phyloP scores from a whole-genome alignment of 805 yeast species.

The Candida michaelii region DNA sequence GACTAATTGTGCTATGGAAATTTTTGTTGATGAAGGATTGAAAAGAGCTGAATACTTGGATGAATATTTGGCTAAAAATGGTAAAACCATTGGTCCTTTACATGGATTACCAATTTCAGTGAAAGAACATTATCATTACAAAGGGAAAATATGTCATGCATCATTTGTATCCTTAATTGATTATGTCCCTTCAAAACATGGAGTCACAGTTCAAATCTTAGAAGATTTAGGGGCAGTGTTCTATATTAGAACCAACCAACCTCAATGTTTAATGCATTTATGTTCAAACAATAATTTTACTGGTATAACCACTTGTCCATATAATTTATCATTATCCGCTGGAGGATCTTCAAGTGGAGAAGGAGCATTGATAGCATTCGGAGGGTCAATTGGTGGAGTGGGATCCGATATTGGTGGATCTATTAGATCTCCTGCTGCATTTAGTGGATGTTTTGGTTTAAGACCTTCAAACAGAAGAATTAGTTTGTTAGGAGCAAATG shows the following conservation, averaged over 20 bases:
- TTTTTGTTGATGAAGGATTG: conserved; percentile 59
- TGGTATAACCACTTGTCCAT: conserved; percentile 37
- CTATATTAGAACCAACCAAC: conserved; percentile 43
- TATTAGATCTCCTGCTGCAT: conserved; percentile 45
- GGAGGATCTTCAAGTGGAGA: conserved; percentile 50
- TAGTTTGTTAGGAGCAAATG: conserved; percentile 43
- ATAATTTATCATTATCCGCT: conserved; percentile 35
- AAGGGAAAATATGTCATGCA: conserved; percentile 38
- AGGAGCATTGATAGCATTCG: conserved; percentile 42
- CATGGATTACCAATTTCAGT: conserved; percentile 67
- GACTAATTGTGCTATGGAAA: conserved; percentile 42
- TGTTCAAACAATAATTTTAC: conserved; percentile 40
- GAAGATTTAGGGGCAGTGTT: conserved; percentile 43
- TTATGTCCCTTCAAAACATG: conserved; percentile 29
- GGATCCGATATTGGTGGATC: conserved; percentile 48
- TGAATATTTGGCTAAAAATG: conserved; percentile 43
- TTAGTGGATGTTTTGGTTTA: conserved; percentile 39
- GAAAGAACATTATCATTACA: conserved; percentile 47
- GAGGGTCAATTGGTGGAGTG: conserved; percentile 40
- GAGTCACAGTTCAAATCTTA: conserved; percentile 31
- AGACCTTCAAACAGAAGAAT: conserved; percentile 41
- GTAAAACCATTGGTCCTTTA: conserved; percentile 56
- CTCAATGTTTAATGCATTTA: conserved; percentile 46
- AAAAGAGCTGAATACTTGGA: conserved; percentile 56
- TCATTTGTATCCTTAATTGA: conserved; percentile 37